phyloP scores from a whole-genome alignment of 2,329 filamentous ascomycete species.

The Penicillium verrucosum region DNA sequence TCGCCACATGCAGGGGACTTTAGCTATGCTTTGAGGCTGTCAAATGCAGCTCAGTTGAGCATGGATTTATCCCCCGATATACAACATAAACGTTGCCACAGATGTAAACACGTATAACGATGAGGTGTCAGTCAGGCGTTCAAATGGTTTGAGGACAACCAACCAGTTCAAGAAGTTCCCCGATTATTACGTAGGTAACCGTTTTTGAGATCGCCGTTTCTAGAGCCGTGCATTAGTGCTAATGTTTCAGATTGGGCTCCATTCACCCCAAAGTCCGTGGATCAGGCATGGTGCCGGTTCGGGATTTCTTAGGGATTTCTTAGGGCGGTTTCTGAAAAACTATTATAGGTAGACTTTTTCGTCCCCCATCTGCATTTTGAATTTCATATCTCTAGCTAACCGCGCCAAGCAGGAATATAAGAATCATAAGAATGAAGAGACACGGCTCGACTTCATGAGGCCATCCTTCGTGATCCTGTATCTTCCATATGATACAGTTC shows the following conservation, averaged over 20 bases:
- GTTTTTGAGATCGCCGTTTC: conserved; percentile 3
- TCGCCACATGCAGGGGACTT: background rate
- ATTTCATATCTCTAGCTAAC: background rate
- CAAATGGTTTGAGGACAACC: background rate
- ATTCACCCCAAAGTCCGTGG: background rate
- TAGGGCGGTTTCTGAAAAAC: background rate
- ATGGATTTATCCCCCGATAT: background rate
- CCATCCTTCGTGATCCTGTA: background rate
- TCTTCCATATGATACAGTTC: background rate
- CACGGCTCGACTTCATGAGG: background rate
- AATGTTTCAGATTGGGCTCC: conserved; percentile 10
- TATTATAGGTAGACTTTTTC: background rate
- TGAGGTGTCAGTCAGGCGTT: background rate
- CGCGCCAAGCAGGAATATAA: background rate
- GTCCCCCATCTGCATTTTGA: background rate
- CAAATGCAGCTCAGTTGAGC: background rate
- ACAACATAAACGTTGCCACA: background rate
- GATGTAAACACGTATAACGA: background rate
- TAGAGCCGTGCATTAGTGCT: conserved; percentile 11
- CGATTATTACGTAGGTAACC: background rate
- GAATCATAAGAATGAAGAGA: background rate
- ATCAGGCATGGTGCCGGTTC: conserved; percentile 2
- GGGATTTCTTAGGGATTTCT: background rate
- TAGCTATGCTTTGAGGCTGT: background rate
- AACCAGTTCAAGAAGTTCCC: background rate